A percentile compares a stretch with the other conserved stretches of the same genome.
These are phyloP conservation scores for Mycena pura DNA, from an alignment of 768 basidiomycete species.

Conservation along the genomic window DNA sequence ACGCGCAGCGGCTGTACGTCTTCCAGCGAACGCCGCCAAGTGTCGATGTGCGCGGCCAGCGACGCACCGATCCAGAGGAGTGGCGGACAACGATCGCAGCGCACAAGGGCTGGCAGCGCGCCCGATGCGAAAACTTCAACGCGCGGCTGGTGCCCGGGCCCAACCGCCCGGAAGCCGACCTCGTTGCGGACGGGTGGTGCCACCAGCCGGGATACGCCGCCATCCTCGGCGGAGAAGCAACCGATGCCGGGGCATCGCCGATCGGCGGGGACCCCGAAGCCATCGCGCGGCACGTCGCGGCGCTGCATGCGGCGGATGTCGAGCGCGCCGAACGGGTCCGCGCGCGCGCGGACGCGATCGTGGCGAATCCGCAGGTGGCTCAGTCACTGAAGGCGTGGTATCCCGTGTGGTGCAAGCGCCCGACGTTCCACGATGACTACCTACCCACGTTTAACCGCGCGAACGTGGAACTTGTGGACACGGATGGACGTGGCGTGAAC, in stretches of 20 bases:
- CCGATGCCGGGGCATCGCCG: conserved; percentile 6
- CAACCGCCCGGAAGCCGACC: not conserved
- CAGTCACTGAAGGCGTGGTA: conserved; percentile 26
- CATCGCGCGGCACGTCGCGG: conserved; percentile 1
- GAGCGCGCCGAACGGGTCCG: conserved; percentile 8
- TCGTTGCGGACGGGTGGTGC: conserved; percentile 20
- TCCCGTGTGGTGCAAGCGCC: conserved; percentile 28
- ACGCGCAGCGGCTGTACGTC: conserved; percentile 23
- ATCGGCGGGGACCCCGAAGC: too few relatives aligned
- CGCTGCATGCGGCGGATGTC: conserved; percentile 3
- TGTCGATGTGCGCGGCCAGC: conserved; percentile 25
- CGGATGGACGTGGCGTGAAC: conserved; percentile 24
- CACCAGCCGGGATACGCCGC: not conserved
- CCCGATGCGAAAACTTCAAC: conserved; percentile 17
- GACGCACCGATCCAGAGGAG: conserved; percentile 9
- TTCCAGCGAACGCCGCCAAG: conserved; percentile 27
- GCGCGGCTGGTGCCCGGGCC: not conserved
- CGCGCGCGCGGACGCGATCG: conserved; percentile 1
- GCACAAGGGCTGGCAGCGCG: conserved; percentile 19
- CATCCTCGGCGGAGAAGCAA: not conserved
- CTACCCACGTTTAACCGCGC: conserved; percentile 25
- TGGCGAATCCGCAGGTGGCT: conserved; percentile 16
- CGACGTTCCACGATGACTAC: conserved; percentile 29
- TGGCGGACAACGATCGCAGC: conserved; percentile 14
- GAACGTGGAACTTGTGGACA: conserved; percentile 27